Evolutionary conservation across 345 rosid species (phyloP), one percentile per base, ranked within the genome.

Genomic region (Bruguiera gymnorhiza): DNA sequence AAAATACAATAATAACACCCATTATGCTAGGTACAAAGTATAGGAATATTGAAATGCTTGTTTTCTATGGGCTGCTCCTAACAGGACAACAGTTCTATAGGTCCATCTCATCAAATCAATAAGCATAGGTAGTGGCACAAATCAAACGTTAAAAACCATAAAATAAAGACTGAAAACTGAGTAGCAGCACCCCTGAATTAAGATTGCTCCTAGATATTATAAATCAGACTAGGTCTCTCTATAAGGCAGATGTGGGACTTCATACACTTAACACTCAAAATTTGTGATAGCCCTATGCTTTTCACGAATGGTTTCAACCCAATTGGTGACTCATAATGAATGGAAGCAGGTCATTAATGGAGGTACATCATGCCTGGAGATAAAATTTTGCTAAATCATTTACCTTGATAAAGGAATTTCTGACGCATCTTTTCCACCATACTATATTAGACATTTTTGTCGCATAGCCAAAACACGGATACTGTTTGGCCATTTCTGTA

Each of bases 381-480:
- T 34, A 31, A 55, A 50, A 63, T 66, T 30, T 30, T 52, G 50
- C 57, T 18, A 50, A 72, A 7, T 66, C 34, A 46, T 16, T 30
- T 78, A 93, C 97, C 96, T 81, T 75, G 56, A 83, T 71, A 76
- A 95, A 95, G 18, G 97, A 95, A 76, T 95, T 83, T 81, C 87
- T 81, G 20, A 95, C 99, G 20, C 95, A 90, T 1, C 85, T 82
- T 77, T 90, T 95, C 97, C 99, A 95, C 99, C 99, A 95, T 26
- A 86, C 80, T 65, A 88, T 81, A 68, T 90, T 95, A 4, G 99
- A 97, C 86, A 95, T 85, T 79, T 90, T 90, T 1, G 93, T 93
- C 21, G 85, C 83, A 72, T 73, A 72, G 8, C 99, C 99, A 6
- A 95, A 95, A 82, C 99, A 95, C 31, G 99, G 99, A 82, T 92